Conservation (phyloP, 805 yeast genomes). For the Saccharomycopsis fibuligera region DNA sequence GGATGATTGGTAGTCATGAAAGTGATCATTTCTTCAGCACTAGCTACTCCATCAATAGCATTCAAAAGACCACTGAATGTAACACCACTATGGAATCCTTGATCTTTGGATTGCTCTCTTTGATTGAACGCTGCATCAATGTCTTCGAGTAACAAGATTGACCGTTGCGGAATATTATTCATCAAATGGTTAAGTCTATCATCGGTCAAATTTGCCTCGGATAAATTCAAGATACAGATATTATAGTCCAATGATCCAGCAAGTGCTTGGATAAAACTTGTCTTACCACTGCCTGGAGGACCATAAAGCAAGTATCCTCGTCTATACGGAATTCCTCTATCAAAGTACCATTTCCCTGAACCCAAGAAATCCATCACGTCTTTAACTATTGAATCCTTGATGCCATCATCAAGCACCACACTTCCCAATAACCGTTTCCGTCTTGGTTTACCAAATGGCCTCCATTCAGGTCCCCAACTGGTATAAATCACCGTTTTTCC, state of each 20-base stretch:
- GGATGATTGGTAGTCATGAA: constrained; percentile 99
- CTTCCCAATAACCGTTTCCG: constrained; percentile 78
- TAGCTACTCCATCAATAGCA: constrained; percentile 95
- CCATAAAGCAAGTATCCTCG: constrained; percentile 92
- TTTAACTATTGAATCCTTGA: constrained; percentile 54
- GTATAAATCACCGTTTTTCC: constrained; percentile 93
- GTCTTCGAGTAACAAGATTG: constrained; percentile 81
- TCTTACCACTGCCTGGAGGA: constrained; percentile 97
- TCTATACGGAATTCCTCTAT: constrained; percentile 95
- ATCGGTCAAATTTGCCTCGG: constrained; percentile 89
- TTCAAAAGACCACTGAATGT: constrained; percentile 92
- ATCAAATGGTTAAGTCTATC: constrained; percentile 90
- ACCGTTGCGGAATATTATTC: constrained; percentile 92
- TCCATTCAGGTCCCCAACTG: constrained; percentile 98
- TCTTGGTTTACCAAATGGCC: constrained; percentile 95
- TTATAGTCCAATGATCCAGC: constrained; percentile 96
- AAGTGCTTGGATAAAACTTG: constrained; percentile 90
- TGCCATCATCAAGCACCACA: constrained; percentile 74
- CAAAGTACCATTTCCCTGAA: constrained; percentile 87
- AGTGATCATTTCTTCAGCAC: constrained; percentile 92
- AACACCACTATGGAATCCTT: constrained; percentile 80
- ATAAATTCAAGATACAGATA: constrained; percentile 84
- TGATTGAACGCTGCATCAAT: constrained; percentile 92
- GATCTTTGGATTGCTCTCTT: constrained; percentile 68
- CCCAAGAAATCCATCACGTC: constrained; percentile 78